Base-by-base conservation (phyloP, 225 moss, liverwort and hornwort genomes). In the Physcomitrium patens region DNA sequence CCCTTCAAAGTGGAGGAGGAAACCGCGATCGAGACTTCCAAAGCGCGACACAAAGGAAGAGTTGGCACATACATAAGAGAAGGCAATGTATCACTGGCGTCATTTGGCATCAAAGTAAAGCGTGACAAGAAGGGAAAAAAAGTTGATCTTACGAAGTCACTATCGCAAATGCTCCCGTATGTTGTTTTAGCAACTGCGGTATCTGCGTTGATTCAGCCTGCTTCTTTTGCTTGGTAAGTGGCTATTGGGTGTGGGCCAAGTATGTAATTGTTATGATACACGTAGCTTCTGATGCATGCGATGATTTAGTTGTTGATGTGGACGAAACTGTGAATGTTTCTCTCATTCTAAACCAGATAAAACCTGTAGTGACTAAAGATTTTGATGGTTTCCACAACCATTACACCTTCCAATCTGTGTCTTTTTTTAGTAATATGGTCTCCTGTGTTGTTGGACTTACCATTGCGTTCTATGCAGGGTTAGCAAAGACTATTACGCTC, bases 401-500 rank as follows among this genome's bases (percentile, higher is more conserved):
- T 17, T 60, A 13, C 12, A 22, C 51, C 0, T 50, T 61, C 3
- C 65, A 45, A 65, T 46, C 13, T 15, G 37, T 44, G 52, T 54
- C 24, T 52, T 17, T 14, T 24, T 62, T 68, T 37, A 20, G 57
- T 53, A 63, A 17, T 8, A 31, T 22, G 8, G 3, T 64, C 27
- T 11, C 5, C 41, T 31, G 23, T 72, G 7, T 46, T 47, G 53
- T 41, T 5, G 67, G 27, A 28, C 66, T 78, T 58, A 71, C 24
- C 45, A 8, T 23, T 41, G 17, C 20, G 22, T 50, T 61, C 24
- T 60, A n/a, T 85, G 72, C 88, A 99, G 99, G 99, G 93, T 99
- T 31, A 92, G 87, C 47, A 95, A 99, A 81, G 88, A 92, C 48
- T 99, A 95, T 31, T 99, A 99, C 76, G 95, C 99, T 61, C 95